A percentile compares a stretch with the other conserved stretches of the same genome.
These are phyloP conservation scores for Dactylorhiza incarnata DNA, from an alignment of 106 monocot genomes.

Conservation along the genomic window DNA sequence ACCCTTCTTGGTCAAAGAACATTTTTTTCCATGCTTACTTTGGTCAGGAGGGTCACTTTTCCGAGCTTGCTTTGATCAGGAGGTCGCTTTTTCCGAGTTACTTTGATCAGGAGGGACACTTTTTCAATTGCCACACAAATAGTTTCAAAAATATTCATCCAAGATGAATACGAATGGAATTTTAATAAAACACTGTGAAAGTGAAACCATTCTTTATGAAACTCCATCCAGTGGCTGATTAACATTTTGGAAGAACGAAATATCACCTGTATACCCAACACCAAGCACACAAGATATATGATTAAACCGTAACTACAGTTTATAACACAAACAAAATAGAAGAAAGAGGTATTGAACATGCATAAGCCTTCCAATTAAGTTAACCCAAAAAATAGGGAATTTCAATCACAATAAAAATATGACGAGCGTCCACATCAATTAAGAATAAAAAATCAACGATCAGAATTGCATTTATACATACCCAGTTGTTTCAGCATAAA, in stretches of 20 bases:
- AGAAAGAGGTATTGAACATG: background rate
- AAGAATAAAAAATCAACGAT: background rate
- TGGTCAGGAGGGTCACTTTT: too few species aligned
- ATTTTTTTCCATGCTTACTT: too few species aligned
- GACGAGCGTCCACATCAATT: background rate
- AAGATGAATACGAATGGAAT: background rate
- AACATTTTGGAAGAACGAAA: background rate
- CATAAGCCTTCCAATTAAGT: background rate
- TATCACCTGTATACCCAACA: background rate
- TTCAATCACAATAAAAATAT: background rate
- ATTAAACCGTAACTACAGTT: background rate
- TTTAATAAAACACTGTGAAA: background rate
- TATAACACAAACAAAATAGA: background rate
- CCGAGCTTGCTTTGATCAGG: background rate
- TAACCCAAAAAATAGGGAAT: background rate
- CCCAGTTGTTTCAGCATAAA: conserved; percentile 60
- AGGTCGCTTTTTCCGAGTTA: background rate
- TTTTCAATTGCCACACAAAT: background rate
- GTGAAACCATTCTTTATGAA: background rate
- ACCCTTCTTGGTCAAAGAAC: background rate
- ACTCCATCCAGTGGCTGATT: background rate
- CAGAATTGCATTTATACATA: conserved; percentile 17
- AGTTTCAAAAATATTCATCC: background rate
- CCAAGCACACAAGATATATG: background rate
- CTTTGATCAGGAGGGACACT: background rate